Base-by-base conservation (phyloP, 108 stramenopile species). In the Cyclotella kingstonii region DNA sequence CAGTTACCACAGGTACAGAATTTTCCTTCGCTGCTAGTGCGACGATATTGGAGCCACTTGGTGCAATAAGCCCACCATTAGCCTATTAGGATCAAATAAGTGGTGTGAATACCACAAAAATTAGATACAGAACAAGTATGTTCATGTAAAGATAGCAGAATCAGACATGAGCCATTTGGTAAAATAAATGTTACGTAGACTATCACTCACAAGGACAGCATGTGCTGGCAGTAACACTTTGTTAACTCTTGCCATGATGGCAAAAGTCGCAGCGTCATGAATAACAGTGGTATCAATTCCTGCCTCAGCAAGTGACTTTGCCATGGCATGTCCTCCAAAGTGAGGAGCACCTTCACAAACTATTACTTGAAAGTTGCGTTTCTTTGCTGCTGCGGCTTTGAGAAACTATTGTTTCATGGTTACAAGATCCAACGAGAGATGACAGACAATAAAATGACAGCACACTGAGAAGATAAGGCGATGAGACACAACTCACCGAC, bases 1-100 rank as follows among this genome's bases (percentile, higher is more conserved):
- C 70, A 36, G 91, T 84, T 11, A 98, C 92, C 10, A 96, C 88
- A 6, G 98, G 97, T 5, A 98, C 96, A 9, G 90, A 78, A 60
- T 96, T 95, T 26, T 93, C 77, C 41, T 84, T 79, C n/a, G 98
- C 98, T 6, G 95, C 96, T 45, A 96, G 65, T 11, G 92, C 95
- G 15, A 95, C 91, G 60, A 95, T 77, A 54, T 96, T 90, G 44
- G 71, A 90, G 2, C 96, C 96, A 63, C 86, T 85, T 2, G 89
- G 70, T 0, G 95, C 93, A 56, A 98, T 83, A 11, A 97, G 75
- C 10, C 98, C 96, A 1, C 98, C 98, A 70, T 98, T 96, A 7
- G 98, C 98, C 72, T 66, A 23, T 31, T 35, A n/a, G 12, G 27
- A 0, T 26, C 3, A 29, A 29, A 14, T 12, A 48, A 26, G 26